Evolutionary conservation across 2,329 filamentous ascomycete species (phyloP), one percentile per base, ranked within the genome.

Genomic region (Stromatinia cepivora): DNA sequence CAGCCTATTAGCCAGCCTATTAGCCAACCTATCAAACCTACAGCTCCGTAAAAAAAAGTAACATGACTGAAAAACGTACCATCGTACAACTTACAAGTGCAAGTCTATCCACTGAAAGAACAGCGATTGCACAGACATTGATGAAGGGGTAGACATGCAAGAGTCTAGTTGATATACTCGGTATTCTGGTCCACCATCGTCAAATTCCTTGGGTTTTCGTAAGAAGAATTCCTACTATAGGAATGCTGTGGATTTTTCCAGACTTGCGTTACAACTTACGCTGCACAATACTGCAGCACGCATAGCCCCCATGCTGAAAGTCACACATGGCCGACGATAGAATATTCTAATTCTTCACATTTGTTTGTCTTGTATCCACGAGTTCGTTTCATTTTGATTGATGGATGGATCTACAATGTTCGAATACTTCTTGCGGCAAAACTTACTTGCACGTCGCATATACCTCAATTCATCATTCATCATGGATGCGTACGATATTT

Each of bases 41-140:
- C 10, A 22, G 58, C 15, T 45, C 58, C 39, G 61, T 22, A 20
- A 31, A 25, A 25, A 39, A 52, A 39, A 63, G 59, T 62, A 62
- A 62, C 59, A 62, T 62, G 59, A 50, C 59, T 50, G 28, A 50
- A 62, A 62, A 62, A 11, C 25, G 45, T 62, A 20, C 59, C 59
- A 62, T 46, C 10, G 25, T 22, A 20, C n/a, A 5, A n/a, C n/a
- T n/a, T n/a, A n/a, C n/a, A 25, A 58, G 8, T 25, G 20, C 36
- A 5, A 42, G 11, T 62, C 36, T 48, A 48, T 36, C 59, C 45
- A 36, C 45, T 5, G 58, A 48, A 62, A 13, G 8, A 17, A 53
- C 28, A 63, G 48, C n/a, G 31, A 42, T 67, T 25, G 66, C 66
- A 67, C 66, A 52, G 66, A 67, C 56, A 53, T 48, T 67, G 66